Conservation (phyloP, 805 yeast species). For the Sugiyamaella chiloensis region DNA sequence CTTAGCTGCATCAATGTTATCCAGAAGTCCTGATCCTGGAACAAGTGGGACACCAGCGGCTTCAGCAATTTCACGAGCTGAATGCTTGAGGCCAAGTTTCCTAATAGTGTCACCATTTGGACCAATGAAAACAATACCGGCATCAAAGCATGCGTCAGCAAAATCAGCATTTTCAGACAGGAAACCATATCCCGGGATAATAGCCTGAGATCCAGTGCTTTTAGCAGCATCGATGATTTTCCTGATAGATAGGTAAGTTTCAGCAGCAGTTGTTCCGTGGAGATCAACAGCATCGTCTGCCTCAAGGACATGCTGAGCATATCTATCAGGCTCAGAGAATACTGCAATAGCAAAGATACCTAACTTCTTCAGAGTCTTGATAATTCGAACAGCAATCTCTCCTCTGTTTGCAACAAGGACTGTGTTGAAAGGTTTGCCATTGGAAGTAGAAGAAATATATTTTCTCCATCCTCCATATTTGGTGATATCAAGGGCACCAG, state of each 20-base stretch:
- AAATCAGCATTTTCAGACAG: constrained; percentile 95
- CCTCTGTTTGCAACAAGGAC: constrained; percentile 97
- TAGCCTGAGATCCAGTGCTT: constrained; percentile 83
- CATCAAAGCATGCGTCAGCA: constrained; percentile 78
- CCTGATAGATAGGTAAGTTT: constrained; percentile 82
- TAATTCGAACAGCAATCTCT: constrained; percentile 94
- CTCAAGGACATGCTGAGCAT: constrained; percentile 76
- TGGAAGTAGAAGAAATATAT: constrained; percentile 40
- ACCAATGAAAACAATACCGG: constrained; percentile 91
- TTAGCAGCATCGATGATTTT: constrained; percentile 86
- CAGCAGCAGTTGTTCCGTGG: constrained; percentile 81
- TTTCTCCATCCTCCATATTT: constrained; percentile 82
- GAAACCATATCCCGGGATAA: constrained; percentile 97
- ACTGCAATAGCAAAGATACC: constrained; percentile 80
- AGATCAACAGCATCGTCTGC: constrained; percentile 83
- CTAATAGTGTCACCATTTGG: constrained; percentile 93
- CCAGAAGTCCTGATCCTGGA: constrained; percentile 91
- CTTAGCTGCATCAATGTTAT: constrained; percentile 68
- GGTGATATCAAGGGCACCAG: constrained; percentile 74
- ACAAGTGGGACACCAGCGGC: constrained; percentile 93
- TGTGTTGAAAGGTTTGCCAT: constrained; percentile 62
- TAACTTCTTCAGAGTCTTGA: constrained; percentile 78
- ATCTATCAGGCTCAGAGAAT: constrained; percentile 86
- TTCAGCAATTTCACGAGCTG: constrained; percentile 91
- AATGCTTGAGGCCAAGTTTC: constrained; percentile 88